Evolutionary conservation across 2,329 filamentous ascomycete genomes (phyloP).

Genomic region (Hypoxylon rubiginosum): DNA sequence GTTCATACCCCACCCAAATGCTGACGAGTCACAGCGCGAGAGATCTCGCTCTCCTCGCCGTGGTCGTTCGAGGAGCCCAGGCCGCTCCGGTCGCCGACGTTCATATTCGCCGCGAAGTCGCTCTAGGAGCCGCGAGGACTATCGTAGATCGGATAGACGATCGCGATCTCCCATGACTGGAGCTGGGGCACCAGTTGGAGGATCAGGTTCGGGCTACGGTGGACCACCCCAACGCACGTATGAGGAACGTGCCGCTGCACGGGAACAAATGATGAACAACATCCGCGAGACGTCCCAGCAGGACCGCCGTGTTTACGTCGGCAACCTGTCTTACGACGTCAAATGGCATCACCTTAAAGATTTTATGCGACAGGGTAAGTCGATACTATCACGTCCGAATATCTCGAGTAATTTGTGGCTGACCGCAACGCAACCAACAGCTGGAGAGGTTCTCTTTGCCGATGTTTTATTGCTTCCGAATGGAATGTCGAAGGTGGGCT

Average conservation of each 20-base stretch:
- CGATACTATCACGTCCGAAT: constrained; percentile 35
- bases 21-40: constrained; percentile 76
- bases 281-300: constrained; percentile 96
- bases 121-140: constrained; percentile 83
- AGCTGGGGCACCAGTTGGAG: constrained; percentile 76
- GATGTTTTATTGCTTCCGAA: constrained; percentile 99
- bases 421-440: constrained; percentile 66
- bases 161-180: constrained; percentile 90
- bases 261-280: constrained; percentile 96
- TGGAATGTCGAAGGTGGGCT: constrained; percentile 99
- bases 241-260: constrained; percentile 85
- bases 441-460: constrained; percentile 99
- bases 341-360: constrained; percentile 99
- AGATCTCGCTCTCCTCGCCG: constrained; percentile 83
- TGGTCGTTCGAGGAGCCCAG: constrained; percentile 86
- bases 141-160: constrained; percentile 79
- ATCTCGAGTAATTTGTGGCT: constrained; percentile 52
- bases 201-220: constrained; percentile 75
- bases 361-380: constrained; percentile 99
- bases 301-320: constrained; percentile 99
- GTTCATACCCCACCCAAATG: constrained; percentile 42
- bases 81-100: constrained; percentile 75
- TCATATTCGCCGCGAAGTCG: constrained; percentile 85
- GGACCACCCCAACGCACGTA: constrained; percentile 79
- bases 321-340: constrained; percentile 98